Evolutionary conservation across 2,329 filamentous ascomycete genomes (phyloP), one percentile per base, ranked within the genome.

Genomic region (Monascus ruber): DNA sequence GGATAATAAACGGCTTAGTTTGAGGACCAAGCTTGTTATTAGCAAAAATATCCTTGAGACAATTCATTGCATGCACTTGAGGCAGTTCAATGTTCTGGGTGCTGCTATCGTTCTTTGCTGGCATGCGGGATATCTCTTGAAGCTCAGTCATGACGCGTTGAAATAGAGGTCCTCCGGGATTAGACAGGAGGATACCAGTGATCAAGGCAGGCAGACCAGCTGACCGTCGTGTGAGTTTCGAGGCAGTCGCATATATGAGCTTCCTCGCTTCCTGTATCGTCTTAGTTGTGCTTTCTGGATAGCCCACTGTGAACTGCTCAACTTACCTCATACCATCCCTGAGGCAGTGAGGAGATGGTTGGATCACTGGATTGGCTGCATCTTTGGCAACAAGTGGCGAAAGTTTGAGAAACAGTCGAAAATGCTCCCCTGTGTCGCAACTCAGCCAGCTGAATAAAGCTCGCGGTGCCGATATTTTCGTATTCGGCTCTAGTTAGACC

Each of bases 61-160:
- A 94, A 57, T 98, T 98, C 55, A 94, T 74, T 0, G 91, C 87
- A 59, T 98, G 91, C 0, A 98, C 91, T 60, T 98, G 89, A 0
- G 87, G 83, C 4, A 96, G 65, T 32, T 83, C 71, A 26, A 72
- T 64, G 36, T 74, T 68, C 43, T 58, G 53, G 10, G 51, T 47
- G 17, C 50, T 42, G 27, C 43, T 43, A n/a, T 52, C 45, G 17
- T 55, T 54, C n/a, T 55, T 42, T 4, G 53, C 55, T 8, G 57
- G 52, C 7, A 55, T 42, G 3, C 55, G 51, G 6, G 65, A 54
- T 4, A 67, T 62, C 2, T 58, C 53, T 34, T 64, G 62, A 33
- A 66, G 53, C 17, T 67, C 63, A 24, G 49, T 45, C 27, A 66
- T 64, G 7, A 69, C 68, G 8, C 66, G 48, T 11, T 50, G 52